These are phyloP conservation scores for Sambucus nigra DNA, from an alignment of 129 eudicot species.

Conservation along the genomic window DNA sequence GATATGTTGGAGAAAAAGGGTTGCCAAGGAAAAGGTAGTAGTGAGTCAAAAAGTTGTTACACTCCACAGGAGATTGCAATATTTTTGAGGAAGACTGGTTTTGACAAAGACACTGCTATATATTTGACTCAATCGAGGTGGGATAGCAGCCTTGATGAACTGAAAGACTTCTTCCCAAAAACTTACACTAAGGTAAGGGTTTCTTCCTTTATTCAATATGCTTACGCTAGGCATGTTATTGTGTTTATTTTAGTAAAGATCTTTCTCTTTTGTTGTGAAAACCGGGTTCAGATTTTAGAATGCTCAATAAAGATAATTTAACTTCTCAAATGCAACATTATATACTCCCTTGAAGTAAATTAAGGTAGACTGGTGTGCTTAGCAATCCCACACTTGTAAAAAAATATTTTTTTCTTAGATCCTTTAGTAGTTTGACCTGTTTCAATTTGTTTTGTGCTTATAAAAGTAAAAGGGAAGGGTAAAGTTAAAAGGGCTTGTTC, in stretches of 20 bases:
- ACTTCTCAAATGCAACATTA: background rate
- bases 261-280: background rate
- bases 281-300: background rate
- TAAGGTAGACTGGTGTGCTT: background rate
- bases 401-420: background rate
- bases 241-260: background rate
- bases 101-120: conserved; percentile 63
- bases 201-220: background rate
- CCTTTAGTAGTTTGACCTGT: too few species aligned
- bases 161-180: conserved; percentile 82
- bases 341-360: background rate
- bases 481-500: too few species aligned
- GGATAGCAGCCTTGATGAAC: conserved; percentile 72
- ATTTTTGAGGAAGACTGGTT: conserved; percentile 71
- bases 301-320: background rate
- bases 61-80: conserved; percentile 70
- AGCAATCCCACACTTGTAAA: background rate
- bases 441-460: too few species aligned
- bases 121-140: conserved; percentile 89
- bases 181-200: conserved; percentile 77
- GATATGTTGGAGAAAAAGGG: conserved; percentile 84
- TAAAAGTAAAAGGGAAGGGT: too few species aligned
- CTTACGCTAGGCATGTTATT: background rate
- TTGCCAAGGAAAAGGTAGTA: conserved; percentile 53
- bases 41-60: conserved; percentile 65